Evolutionary conservation across 805 yeast genomes (phyloP), one percentile per base, ranked within the genome.

Genomic region (Wickerhamomyces xylosicus): DNA sequence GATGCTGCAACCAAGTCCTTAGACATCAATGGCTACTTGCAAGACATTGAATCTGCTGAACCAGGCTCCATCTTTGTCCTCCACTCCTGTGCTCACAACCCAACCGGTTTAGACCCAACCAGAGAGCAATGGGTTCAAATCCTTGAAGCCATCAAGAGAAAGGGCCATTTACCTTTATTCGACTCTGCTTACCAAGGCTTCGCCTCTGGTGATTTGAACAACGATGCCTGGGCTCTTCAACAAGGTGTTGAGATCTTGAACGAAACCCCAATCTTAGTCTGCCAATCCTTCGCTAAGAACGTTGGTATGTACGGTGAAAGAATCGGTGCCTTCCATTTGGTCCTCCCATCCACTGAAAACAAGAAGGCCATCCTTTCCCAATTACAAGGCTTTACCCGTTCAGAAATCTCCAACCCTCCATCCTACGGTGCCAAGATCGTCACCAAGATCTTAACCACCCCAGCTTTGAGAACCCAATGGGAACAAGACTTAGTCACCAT

Each of bases 111-210:
- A 50, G 98, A 90, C 60, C 97, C 97, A 41, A 76, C 83, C 3
- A 66, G 68, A 42, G 82, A 72, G 37, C 83, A 90, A 64, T 90
- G 98, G 98, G 59, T 59, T 35, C 50, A 67, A 53, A 79, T 92
- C 38, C 68, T 85, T 35, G 68, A 71, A 34, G 80, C 77, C 19
- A 64, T 85, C 46, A 71, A 74, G 48, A 56, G 62, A 42, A 69
- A 74, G 41, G 64, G 72, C 39, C 95, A 86, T 62, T 71, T 90
- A 52, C 85, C 86, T 5, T 63, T 90, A 45, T 89, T 92, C 55
- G 98, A 90, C 64, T 77, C 87, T 44, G 97, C 97, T 18, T 90
- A 92, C 69, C 97, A 90, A 66, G 98, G 98, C 5, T 90, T 90
- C 58, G 95, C 97, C 21, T 74, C 89, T 34, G 97, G 97, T 40